Conservation (phyloP, 2,329 filamentous ascomycete species). For the Claviceps sp. region DNA sequence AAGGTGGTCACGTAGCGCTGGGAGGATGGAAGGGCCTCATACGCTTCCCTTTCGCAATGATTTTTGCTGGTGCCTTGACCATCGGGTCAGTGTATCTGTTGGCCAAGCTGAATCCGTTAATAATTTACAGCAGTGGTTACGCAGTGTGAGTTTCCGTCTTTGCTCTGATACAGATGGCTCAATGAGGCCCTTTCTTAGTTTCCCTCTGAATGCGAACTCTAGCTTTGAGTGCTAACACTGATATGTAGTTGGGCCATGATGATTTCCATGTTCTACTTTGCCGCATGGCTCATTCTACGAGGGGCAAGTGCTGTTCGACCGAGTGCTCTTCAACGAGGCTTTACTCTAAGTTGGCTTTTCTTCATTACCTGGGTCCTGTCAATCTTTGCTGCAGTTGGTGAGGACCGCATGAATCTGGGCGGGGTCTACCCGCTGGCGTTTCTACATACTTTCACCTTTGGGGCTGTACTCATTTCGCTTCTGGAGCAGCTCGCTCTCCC, state of each 20-base stretch:
- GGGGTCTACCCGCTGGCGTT: constrained; percentile 74
- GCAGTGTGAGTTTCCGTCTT: constrained; percentile 40
- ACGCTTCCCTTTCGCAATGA: constrained; percentile 65
- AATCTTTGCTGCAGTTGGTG: constrained; percentile 59
- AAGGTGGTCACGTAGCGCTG: constrained; percentile 50
- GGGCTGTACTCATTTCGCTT: constrained; percentile 62
- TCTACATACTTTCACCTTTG: constrained; percentile 61
- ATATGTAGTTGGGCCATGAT: constrained; percentile 62
- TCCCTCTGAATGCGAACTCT: background rate
- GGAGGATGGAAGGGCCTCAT: constrained; percentile 73
- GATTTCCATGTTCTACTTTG: constrained; percentile 63
- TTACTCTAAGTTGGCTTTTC: constrained; percentile 76
- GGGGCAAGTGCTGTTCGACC: constrained; percentile 70
- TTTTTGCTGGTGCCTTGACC: constrained; percentile 53
- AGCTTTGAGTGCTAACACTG: constrained; percentile 8
- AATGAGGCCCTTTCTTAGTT: background rate
- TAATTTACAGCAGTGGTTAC: constrained; percentile 83
- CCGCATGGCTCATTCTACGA: constrained; percentile 71
- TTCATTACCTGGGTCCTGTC: constrained; percentile 58
- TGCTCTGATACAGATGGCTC: too few species aligned
- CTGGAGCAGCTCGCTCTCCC: constrained; percentile 69
- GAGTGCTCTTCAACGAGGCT: constrained; percentile 73
- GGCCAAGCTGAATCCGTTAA: constrained; percentile 73
- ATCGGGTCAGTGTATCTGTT: constrained; percentile 63
- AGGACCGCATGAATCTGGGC: constrained; percentile 58